phyloP scores from a whole-genome alignment of 805 yeast genomes.

The Hanseniaspora lindneri region DNA sequence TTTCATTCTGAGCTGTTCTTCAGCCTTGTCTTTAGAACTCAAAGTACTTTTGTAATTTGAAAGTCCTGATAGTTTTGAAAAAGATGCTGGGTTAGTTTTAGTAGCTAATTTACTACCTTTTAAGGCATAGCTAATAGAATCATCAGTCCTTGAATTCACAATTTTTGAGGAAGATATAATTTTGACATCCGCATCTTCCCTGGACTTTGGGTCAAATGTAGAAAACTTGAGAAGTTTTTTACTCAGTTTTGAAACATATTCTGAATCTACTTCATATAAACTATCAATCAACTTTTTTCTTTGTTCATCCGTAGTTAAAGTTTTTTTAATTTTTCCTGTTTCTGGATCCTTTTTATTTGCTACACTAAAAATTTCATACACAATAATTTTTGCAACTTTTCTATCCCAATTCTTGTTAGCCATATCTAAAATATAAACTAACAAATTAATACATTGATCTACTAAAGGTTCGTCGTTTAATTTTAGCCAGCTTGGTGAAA shows the following conservation, averaged over 20 bases:
- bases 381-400: slow-evolving; percentile 12
- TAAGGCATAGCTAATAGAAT: slow-evolving; percentile 42
- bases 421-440: slow-evolving; percentile 52
- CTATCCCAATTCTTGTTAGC: slow-evolving; percentile 43
- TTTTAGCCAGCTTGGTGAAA: slow-evolving; percentile 69
- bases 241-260: slow-evolving; percentile 5
- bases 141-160: not conserved
- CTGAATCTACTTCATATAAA: slow-evolving; percentile 8
- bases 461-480: slow-evolving; percentile 63
- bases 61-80: not conserved
- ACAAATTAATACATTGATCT: slow-evolving; percentile 57
- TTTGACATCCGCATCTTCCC: not conserved
- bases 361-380: slow-evolving; percentile 63
- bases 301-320: slow-evolving; percentile 11
- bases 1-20: slow-evolving; percentile 26
- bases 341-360: slow-evolving; percentile 54
- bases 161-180: not conserved
- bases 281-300: slow-evolving; percentile 11
- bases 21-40: slow-evolving; percentile 21
- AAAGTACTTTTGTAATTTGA: not conserved
- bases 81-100: not conserved
- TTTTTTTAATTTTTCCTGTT: slow-evolving; percentile 22
- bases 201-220: not conserved
- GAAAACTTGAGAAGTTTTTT: slow-evolving; percentile 7
- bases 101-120: slow-evolving; percentile 28